These are phyloP conservation scores for Fomitopsis betulina DNA, from an alignment of 1,284 basidiomycete species.

Conservation along the genomic window DNA sequence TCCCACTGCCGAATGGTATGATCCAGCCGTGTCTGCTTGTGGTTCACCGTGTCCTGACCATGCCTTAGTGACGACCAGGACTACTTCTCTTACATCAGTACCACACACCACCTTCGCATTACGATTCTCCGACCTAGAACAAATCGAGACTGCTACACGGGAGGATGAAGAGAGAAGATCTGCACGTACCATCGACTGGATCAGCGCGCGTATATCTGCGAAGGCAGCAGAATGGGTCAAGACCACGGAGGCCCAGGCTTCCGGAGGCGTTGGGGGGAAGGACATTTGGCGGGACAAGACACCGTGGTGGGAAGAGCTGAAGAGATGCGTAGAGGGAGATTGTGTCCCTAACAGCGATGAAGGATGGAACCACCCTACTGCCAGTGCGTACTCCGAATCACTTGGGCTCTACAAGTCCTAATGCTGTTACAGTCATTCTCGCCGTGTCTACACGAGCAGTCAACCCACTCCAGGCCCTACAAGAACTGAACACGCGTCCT, in stretches of 20 bases:
- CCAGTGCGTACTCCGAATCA: conserved; percentile 44
- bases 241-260: neutral
- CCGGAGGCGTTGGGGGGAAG: conserved; percentile 25
- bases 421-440: conserved; percentile 51
- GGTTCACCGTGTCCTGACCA: neutral
- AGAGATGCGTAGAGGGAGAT: conserved; percentile 71
- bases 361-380: conserved; percentile 80
- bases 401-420: conserved; percentile 3
- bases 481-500: conserved; percentile 58
- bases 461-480: conserved; percentile 74
- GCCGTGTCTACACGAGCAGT: conserved; percentile 73
- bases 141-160: conserved; percentile 63
- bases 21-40: neutral
- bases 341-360: conserved; percentile 63
- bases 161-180: conserved; percentile 78
- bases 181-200: conserved; percentile 75
- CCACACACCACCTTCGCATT: conserved; percentile 67
- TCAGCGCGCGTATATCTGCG: conserved; percentile 59
- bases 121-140: conserved; percentile 68
- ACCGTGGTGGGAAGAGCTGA: conserved; percentile 83
- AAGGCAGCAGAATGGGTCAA: conserved; percentile 63
- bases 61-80: conserved; percentile 65
- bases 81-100: conserved; percentile 63
- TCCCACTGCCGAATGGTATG: conserved; percentile 74
- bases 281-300: conserved; percentile 37